These are phyloP conservation scores for Candida tropicalis DNA, from an alignment of 1,139 yeast genomes.

Conservation along the genomic window DNA sequence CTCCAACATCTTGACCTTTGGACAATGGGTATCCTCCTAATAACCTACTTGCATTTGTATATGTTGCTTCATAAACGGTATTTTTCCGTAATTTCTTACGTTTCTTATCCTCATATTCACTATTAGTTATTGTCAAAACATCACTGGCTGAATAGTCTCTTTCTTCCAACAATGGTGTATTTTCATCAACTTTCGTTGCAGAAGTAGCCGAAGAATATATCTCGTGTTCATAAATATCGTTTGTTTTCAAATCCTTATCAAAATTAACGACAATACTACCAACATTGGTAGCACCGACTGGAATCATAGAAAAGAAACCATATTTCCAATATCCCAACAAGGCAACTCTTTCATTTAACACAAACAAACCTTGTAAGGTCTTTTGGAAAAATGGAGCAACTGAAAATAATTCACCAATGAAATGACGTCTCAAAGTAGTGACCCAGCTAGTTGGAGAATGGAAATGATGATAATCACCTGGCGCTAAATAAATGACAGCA, in stretches of 20 bases:
- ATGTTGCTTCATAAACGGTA: constrained; percentile 94
- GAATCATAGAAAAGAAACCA: constrained; percentile 98
- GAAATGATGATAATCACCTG: constrained; percentile 97
- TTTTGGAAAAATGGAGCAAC: constrained; percentile 97
- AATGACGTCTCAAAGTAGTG: constrained; percentile 88
- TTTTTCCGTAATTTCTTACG: constrained; percentile 58
- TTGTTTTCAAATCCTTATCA: constrained; percentile 88
- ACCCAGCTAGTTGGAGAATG: constrained; percentile 99
- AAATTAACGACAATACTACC: constrained; percentile 93
- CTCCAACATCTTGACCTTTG: constrained; percentile 97
- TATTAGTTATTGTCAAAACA: constrained; percentile 18
- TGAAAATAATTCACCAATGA: constrained; percentile 92
- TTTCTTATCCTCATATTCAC: constrained; percentile 19
- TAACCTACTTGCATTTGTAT: constrained; percentile 74
- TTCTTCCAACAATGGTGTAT: constrained; percentile 34
- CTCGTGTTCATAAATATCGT: constrained; percentile 64
- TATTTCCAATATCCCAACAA: constrained; percentile 94
- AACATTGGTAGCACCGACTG: constrained; percentile 98
- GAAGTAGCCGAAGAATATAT: constrained; percentile 27
- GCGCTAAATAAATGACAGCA: constrained; percentile 93
- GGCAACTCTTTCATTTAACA: constrained; percentile 93
- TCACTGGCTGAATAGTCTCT: constrained; percentile 18
- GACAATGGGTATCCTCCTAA: constrained; percentile 86
- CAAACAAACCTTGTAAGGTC: constrained; percentile 83
- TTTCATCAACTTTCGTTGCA: constrained; percentile 23